phyloP scores from a whole-genome alignment of 1,139 yeast genomes.

The Magnusiomyces fungicola region DNA sequence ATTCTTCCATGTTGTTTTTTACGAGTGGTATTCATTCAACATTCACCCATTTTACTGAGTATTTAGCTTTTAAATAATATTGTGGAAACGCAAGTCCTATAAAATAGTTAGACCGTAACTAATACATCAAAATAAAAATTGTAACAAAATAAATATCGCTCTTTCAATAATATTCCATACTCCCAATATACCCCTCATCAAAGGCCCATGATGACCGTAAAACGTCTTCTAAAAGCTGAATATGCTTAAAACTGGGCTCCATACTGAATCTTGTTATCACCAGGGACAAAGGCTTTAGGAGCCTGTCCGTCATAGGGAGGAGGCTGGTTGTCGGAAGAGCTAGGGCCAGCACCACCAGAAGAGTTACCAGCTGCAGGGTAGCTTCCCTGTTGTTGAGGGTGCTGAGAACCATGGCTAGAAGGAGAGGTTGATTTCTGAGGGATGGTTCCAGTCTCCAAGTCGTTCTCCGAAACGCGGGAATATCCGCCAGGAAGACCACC shows the following conservation, averaged over 20 bases:
- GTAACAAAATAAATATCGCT: not conserved
- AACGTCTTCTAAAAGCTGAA: not conserved
- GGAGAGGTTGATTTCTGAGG: not conserved
- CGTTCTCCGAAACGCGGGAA: not conserved
- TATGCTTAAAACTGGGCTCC: constrained; percentile 10
- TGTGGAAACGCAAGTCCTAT: too few species aligned
- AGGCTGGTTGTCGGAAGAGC: constrained; percentile 7
- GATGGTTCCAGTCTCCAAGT: constrained; percentile 5
- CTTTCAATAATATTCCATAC: not conserved
- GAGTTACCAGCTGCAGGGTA: not conserved
- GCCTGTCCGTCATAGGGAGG: constrained; percentile 19
- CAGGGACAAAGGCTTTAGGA: constrained; percentile 14
- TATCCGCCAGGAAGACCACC: constrained; percentile 3
- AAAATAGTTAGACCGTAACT: too few species aligned
- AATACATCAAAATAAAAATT: not conserved
- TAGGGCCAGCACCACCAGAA: not conserved
- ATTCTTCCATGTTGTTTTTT: too few species aligned
- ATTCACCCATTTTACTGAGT: too few species aligned
- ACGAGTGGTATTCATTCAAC: too few species aligned
- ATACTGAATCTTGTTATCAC: constrained; percentile 25
- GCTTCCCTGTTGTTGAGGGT: not conserved
- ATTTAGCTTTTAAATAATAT: too few species aligned
- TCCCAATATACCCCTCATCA: not conserved
- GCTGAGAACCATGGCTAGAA: constrained; percentile 1
- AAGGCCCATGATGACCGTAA: not conserved